Base-by-base conservation (phyloP, 148 eudicot genomes). In the Rhododendron henanense region DNA sequence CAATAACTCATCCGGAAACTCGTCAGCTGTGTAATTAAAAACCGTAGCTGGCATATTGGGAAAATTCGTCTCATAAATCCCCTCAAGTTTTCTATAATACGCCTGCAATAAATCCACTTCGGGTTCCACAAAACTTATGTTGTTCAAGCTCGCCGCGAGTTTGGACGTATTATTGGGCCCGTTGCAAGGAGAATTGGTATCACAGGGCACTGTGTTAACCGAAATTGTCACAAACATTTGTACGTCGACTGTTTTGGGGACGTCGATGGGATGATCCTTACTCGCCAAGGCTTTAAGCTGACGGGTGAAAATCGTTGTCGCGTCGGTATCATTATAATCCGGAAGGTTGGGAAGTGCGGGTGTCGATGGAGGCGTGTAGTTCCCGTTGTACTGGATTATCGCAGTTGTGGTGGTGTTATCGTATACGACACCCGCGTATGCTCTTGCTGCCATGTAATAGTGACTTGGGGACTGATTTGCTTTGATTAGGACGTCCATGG, bases 381-480 rank as follows among this genome's bases (percentile, higher is more conserved):
- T 84, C 3, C 81, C 81, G 5, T 59, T 28, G 81, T 89, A 89
- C 25, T 65, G 25, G 47, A 89, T 10, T 63, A 89, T 35, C 15
- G 87, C 90, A 4, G 90, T 89, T 50, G 90, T 87, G 84, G 89
- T 89, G 79, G 89, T 88, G 55, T 85, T 87, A 33, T 84, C 86
- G 44, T 45, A 87, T 3, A n/a, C 25, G 31, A 57, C 63, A 21
- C 85, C 84, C 0, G 48, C 85, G 19, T 28, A 83, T 1, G 89
- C 79, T 31, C 90, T 69, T 6, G 89, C 69, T 3, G 87, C 90
- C 81, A 89, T 87, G 87, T 87, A 87, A 83, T 89, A 87, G 80
- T 78, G 25, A 35, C 84, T 39, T 3, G 84, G 87, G 7, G 39
- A 21, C 73, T 87, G 89, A 84, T 87, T 57, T 45, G 90, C 87